Conservation (phyloP, 2,329 filamentous ascomycete species). For the Niveomyces coronatus region DNA sequence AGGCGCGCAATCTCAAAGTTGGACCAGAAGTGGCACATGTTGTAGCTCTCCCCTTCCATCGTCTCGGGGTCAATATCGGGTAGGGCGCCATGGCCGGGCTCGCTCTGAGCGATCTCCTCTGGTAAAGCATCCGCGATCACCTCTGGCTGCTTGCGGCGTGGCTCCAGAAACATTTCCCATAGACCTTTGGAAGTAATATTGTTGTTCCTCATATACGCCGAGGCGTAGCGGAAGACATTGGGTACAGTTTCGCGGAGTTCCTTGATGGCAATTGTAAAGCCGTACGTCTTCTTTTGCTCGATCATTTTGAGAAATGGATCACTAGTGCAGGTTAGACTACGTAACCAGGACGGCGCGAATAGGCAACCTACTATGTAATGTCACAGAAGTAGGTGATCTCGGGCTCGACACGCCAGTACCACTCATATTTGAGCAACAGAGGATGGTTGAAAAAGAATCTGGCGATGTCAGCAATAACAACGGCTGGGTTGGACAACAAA, state of each 20-base stretch:
- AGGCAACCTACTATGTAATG: slow-evolving; percentile 71
- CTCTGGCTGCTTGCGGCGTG: slow-evolving; percentile 51
- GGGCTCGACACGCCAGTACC: slow-evolving; percentile 98
- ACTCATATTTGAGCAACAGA: slow-evolving; percentile 90
- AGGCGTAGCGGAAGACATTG: slow-evolving; percentile 98
- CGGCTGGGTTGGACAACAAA: neutral
- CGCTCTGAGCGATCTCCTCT: slow-evolving; percentile 69
- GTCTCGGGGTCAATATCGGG: slow-evolving; percentile 78
- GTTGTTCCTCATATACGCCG: slow-evolving; percentile 88
- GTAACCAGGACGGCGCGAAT: neutral
- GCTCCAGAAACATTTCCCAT: slow-evolving; percentile 98
- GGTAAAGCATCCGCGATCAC: slow-evolving; percentile 57
- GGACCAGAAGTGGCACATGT: slow-evolving; percentile 99
- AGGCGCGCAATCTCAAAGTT: slow-evolving; percentile 97
- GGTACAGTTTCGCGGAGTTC: slow-evolving; percentile 95
- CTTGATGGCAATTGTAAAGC: slow-evolving; percentile 97
- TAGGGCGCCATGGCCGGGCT: slow-evolving; percentile 59
- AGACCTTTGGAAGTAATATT: slow-evolving; percentile 84
- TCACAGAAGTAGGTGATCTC: slow-evolving; percentile 99
- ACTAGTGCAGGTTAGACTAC: slow-evolving; percentile 31
- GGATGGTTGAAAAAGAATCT: slow-evolving; percentile 97
- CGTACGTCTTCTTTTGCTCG: slow-evolving; percentile 90
- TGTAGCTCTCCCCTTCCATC: slow-evolving; percentile 97
- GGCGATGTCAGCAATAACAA: slow-evolving; percentile 14
- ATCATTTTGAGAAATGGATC: slow-evolving; percentile 97